Evolutionary conservation across 202 grass and related monocot genomes (phyloP), one percentile per base, ranked within the genome.

Genomic region (Carex arenaria): DNA sequence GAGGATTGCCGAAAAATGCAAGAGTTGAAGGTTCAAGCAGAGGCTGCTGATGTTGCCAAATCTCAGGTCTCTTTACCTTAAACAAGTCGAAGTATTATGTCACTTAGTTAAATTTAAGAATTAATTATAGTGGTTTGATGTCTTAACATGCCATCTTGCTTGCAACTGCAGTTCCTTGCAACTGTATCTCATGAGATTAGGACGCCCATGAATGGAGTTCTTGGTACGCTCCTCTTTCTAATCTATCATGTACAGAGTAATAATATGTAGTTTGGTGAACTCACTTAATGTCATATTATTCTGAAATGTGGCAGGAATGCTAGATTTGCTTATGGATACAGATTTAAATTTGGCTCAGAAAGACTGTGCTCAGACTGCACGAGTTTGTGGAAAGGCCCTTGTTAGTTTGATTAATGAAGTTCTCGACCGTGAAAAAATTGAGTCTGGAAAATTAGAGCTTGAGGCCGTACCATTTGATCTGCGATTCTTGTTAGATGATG

Each of bases 121-220:
- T 15, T 74, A 78, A 40, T 23, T 68, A 68, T 53, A 62, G 17
- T 70, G 17, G 34, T 17, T 77, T 67, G 19, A 0, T 38, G 57
- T 84, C 28, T 70, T 72, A 84, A 68, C 81, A 60, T 63, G 75
- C 84, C 40, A 74, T 20, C 36, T 18, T 82, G 55, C 81, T 43
- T 84, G 52, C 49, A 40, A 75, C 79, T 89, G 76, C 86, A 98
- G 95, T 98, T 98, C 84, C 88, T 98, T 86, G 95, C 95, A 67
- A 98, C 95, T 49, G 95, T 98, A 64, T 98, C 95, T 51, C 95
- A 98, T 86, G 95, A 98, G 87, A 98, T 98, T 59, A 93, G 95
- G 90, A 98, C 95, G 78, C 95, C 95, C 74, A 98, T 98, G 95
- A 98, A 98, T 84, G 95, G 95, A 1, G 93, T 95, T 77, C 89